Conservation (phyloP, 139 green algal genomes). For the Chlorella sorokiniana region DNA sequence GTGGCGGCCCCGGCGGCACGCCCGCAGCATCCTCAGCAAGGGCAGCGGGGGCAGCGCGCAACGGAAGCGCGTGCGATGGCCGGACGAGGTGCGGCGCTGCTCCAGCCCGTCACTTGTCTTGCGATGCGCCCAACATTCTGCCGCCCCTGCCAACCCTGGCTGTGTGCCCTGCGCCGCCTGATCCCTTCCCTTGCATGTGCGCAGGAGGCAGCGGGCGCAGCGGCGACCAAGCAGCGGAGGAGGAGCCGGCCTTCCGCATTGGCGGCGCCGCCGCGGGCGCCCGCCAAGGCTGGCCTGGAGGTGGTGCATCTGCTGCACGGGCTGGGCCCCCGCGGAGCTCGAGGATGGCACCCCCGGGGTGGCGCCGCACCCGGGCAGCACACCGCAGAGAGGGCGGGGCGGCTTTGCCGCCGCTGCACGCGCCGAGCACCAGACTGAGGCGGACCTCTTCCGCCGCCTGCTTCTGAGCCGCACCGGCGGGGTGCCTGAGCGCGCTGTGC, state of each 20-base stretch:
- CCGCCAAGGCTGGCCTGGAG: constrained; percentile 10
- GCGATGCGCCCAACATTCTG: background rate
- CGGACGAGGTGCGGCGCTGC: constrained; percentile 21
- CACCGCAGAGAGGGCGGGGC: background rate
- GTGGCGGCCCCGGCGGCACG: background rate
- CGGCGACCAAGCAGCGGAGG: background rate
- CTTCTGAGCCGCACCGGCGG: constrained; percentile 10
- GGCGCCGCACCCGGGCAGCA: constrained; percentile 3
- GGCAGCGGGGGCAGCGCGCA: constrained; percentile 10
- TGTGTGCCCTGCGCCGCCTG: background rate
- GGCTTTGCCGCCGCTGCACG: background rate
- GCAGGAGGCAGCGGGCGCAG: background rate
- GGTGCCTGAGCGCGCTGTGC: background rate
- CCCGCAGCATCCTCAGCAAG: constrained; percentile 26
- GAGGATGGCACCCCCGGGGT: constrained; percentile 13
- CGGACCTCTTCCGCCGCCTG: constrained; percentile 22
- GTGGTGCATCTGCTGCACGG: constrained; percentile 28
- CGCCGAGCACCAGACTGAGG: constrained; percentile 24
- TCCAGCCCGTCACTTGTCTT: background rate
- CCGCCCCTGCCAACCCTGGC: background rate
- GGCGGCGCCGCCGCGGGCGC: background rate
- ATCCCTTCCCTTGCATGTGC: background rate
- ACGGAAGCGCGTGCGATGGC: constrained; percentile 40
- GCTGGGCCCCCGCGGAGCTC: background rate
- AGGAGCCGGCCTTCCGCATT: constrained; percentile 18